Evolutionary conservation across 2,329 filamentous ascomycete genomes (phyloP), one percentile per base, ranked within the genome.

Genomic region (Rhynchosporium agropyri): DNA sequence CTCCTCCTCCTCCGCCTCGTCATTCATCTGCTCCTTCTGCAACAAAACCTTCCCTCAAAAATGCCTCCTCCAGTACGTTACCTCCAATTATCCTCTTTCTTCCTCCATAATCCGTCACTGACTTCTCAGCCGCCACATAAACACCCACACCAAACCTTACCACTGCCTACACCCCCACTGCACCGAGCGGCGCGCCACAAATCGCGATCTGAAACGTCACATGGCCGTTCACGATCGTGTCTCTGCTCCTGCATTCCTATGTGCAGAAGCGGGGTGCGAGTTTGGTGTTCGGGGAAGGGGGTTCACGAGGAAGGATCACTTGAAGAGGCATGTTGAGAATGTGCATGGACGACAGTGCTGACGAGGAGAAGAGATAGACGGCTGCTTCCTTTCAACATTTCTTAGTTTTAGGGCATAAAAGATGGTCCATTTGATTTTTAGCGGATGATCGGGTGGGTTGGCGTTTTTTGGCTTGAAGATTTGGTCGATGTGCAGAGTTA

Each of bases 291-390:
- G 8, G n/a, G 36, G 36, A 6, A 50, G 50, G 40, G 57, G 57
- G 5, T 59, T 59, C 36, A 42, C 26, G 6, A 42, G 57, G 20
- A 49, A 42, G 15, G 57, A 59, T 33, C 50, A 59, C 15, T 36
- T 59, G 46, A 50, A 50, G 26, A 38, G 57, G 26, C 57, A 59
- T 33, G 13, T 59, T 36, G 49, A 59, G 57, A 59, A 59, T 42
- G 33, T 59, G 15, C 57, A 59, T 51, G 33, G 33, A 36, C 33
- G 33, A 36, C 12, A 12, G 33, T 10, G 48, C 13, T 40, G 46
- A 20, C 33, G 43, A 33, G 33, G 26, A 40, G 20, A 20, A 54
- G 51, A n/a, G 33, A n/a, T 42, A 15, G 33, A 40, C 51, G 33
- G 33, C 40, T 54, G 7, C 36, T 8, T 9, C 33, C n/a, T 13